Conservation (phyloP, 805 yeast species). For the Candida multigemmis region DNA sequence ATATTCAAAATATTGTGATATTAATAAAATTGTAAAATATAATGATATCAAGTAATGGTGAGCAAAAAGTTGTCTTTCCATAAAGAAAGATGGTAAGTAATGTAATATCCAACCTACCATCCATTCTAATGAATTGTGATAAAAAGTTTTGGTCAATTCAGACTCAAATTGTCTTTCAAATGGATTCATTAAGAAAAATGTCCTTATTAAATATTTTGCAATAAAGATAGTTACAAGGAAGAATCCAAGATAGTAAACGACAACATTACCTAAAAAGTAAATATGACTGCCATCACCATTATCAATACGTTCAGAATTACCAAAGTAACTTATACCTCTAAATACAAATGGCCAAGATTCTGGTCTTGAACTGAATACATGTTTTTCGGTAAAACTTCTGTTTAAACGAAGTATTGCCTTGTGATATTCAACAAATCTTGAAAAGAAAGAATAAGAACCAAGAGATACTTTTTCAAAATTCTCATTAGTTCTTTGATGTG, state of each 20-base stretch:
- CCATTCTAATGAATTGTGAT: conserved; percentile 21
- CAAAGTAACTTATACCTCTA: conserved; percentile 55
- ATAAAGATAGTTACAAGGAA: conserved; percentile 22
- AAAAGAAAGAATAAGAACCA: conserved; percentile 29
- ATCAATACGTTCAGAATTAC: conserved; percentile 17
- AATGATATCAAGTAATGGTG: conserved; percentile 44
- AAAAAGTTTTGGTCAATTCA: conserved; percentile 6
- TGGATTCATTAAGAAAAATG: conserved; percentile 28
- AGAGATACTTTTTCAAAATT: conserved; percentile 11
- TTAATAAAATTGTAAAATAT: conserved; percentile 37
- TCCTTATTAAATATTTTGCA: conserved; percentile 10
- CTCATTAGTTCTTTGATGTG: conserved; percentile 23
- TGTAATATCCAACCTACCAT: conserved; percentile 52
- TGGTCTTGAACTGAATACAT: conserved; percentile 46
- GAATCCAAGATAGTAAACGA: conserved; percentile 45
- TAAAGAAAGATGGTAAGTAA: conserved; percentile 44
- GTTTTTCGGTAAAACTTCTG: conserved; percentile 37
- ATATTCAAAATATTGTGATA: conserved; percentile 37
- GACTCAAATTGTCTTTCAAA: conserved; percentile 11
- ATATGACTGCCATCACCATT: conserved; percentile 23
- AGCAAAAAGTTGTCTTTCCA: conserved; percentile 29
- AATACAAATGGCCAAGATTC: conserved; percentile 52
- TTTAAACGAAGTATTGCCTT: conserved; percentile 44
- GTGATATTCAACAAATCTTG: conserved; percentile 49
- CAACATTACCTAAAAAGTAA: conserved; percentile 58